phyloP scores from a whole-genome alignment of 257 asterid genomes.

The Solanum habrochaites region DNA sequence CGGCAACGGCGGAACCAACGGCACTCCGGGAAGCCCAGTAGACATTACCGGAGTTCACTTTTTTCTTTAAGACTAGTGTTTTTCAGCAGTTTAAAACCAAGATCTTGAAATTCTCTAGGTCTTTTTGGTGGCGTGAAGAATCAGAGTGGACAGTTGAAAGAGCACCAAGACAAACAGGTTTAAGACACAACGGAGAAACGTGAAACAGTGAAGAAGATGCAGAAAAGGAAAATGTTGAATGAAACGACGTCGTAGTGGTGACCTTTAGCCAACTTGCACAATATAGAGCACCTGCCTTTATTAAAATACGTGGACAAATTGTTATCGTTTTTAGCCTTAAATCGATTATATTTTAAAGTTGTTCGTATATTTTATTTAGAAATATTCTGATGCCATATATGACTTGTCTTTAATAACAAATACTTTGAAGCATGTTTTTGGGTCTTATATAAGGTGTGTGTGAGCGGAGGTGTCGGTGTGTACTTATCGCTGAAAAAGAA shows the following conservation, averaged over 20 bases:
- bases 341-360: too few species aligned
- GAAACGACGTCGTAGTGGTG: background rate
- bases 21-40: background rate
- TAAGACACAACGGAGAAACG: background rate
- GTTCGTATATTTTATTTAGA: background rate
- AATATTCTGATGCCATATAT: background rate
- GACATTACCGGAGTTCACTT: background rate
- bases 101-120: background rate
- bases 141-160: background rate
- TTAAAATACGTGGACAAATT: background rate
- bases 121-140: background rate
- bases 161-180: background rate
- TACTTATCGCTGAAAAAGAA: background rate
- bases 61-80: background rate
- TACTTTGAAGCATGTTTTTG: background rate
- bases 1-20: conserved; percentile 17
- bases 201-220: background rate
- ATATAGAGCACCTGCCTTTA: background rate
- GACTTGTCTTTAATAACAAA: background rate
- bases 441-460: too few species aligned
- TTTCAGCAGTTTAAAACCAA: background rate
- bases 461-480: too few species aligned
- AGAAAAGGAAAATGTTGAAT: background rate
- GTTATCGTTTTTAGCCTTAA: background rate
- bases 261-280: background rate